Evolutionary conservation across 78 protist genomes (phyloP).

Genomic region (Dictyostelium capitatum): DNA sequence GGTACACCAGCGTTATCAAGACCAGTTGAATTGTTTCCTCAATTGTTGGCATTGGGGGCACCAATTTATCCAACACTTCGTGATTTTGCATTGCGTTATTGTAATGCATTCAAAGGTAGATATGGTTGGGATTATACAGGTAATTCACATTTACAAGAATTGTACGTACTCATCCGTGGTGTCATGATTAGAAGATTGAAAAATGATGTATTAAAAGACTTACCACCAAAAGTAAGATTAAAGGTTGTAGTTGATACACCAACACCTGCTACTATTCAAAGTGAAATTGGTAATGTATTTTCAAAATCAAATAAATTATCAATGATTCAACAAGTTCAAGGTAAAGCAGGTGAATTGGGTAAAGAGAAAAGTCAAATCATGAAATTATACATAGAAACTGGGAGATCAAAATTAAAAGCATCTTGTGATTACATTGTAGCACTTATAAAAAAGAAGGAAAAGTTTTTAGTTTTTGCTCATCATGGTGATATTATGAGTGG

Average conservation of each 20-base stretch:
- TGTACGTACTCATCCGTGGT: conserved; percentile 80
- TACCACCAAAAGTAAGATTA: conserved; percentile 90
- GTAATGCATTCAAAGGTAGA: conserved; percentile 73
- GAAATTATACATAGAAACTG: conserved; percentile 43
- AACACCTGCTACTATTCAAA: not conserved
- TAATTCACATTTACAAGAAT: conserved; percentile 84
- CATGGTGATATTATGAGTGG: conserved; percentile 73
- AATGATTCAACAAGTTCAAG: conserved; percentile 1
- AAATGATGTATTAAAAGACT: conserved; percentile 83
- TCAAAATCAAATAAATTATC: not conserved
- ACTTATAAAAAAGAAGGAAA: conserved; percentile 40
- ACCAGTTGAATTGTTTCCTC: conserved; percentile 95
- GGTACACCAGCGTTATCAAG: conserved; percentile 95
- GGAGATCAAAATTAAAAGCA: conserved; percentile 57
- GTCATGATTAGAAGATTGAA: conserved; percentile 93
- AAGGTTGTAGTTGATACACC: conserved; percentile 42
- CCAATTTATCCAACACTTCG: conserved; percentile 38
- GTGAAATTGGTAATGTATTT: not conserved
- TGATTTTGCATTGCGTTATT: conserved; percentile 77
- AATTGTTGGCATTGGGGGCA: conserved; percentile 79
- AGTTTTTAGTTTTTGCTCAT: conserved; percentile 84
- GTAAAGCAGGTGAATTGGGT: not conserved
- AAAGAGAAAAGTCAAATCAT: conserved; percentile 22
- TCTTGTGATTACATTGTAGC: conserved; percentile 28
- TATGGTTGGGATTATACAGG: conserved; percentile 90